phyloP scores from a whole-genome alignment of 441 rosid genomes.

The Erodium moschatum region DNA sequence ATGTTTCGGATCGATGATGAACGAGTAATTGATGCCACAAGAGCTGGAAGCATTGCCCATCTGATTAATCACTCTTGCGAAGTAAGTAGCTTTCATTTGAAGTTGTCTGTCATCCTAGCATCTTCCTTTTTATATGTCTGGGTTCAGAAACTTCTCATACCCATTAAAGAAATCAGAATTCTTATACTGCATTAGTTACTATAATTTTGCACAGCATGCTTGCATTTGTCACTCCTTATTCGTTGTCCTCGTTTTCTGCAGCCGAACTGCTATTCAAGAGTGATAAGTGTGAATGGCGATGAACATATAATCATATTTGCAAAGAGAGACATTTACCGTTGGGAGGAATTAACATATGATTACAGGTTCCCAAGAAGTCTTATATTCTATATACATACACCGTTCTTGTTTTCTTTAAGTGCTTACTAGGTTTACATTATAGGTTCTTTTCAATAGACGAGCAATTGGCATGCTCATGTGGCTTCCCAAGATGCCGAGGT shows the following conservation, averaged over 20 bases:
- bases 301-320: constrained; percentile 93
- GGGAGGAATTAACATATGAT: constrained; percentile 97
- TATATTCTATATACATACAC: neutral
- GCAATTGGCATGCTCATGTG: constrained; percentile 79
- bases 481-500: constrained; percentile 86
- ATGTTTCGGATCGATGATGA: constrained; percentile 95
- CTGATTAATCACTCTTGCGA: constrained; percentile 94
- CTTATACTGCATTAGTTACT: too few relatives aligned
- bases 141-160: too few relatives aligned
- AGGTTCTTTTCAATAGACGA: constrained; percentile 96
- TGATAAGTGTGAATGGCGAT: constrained; percentile 71
- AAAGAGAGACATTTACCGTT: constrained; percentile 83
- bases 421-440: constrained; percentile 23
- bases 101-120: neutral
- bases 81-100: constrained; percentile 33
- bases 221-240: too few relatives aligned
- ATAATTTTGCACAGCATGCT: too few relatives aligned
- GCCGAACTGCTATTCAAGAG: constrained; percentile 98
- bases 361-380: constrained; percentile 51
- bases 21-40: constrained; percentile 90
- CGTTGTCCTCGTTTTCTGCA: constrained; percentile 29
- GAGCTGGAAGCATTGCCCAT: constrained; percentile 98
- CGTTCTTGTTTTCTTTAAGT: constrained; percentile 8
- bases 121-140: neutral
- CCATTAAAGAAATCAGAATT: too few relatives aligned